Evolutionary conservation across 1,284 basidiomycete genomes (phyloP).

Genomic region (Sporisorium sorghi): DNA sequence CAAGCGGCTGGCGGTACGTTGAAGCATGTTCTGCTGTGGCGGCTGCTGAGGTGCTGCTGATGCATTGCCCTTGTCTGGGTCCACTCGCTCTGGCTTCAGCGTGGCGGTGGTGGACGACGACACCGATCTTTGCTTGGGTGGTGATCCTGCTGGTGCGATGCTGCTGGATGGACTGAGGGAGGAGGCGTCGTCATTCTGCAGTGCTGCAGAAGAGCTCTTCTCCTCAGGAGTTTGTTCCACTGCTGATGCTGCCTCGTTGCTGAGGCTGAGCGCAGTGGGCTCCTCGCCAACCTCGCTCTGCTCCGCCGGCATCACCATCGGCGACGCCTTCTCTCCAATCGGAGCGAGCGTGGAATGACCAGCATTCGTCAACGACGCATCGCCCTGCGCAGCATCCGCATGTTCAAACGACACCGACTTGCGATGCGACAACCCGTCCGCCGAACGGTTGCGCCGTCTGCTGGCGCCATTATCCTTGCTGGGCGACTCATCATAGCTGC

Average conservation of each 20-base stretch:
- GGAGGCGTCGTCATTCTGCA: neutral
- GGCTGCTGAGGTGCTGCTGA: slow-evolving; percentile 1
- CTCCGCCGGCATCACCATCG: slow-evolving; percentile 20
- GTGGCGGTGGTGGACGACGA: slow-evolving; percentile 33
- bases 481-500: slow-evolving; percentile 30
- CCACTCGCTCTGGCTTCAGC: slow-evolving; percentile 12
- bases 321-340: slow-evolving; percentile 44
- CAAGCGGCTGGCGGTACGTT: slow-evolving; percentile 30
- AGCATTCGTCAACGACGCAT: neutral
- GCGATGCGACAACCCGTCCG: slow-evolving; percentile 37
- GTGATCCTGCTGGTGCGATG: slow-evolving; percentile 2
- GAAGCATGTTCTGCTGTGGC: slow-evolving; percentile 26
- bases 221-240: neutral
- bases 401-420: slow-evolving; percentile 57
- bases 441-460: slow-evolving; percentile 30
- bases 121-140: slow-evolving; percentile 21
- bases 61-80: slow-evolving; percentile 4
- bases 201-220: neutral
- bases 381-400: slow-evolving; percentile 13
- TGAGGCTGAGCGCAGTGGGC: slow-evolving; percentile 17
- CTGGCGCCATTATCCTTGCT: slow-evolving; percentile 15
- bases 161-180: neutral
- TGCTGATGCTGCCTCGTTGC: neutral
- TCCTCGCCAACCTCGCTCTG: slow-evolving; percentile 16
- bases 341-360: slow-evolving; percentile 25